A percentile compares a stretch with the other conserved stretches of the same genome.
phyloP scores from a whole-genome alignment of 345 rosid genomes.

The Gossypium herbaceum region DNA sequence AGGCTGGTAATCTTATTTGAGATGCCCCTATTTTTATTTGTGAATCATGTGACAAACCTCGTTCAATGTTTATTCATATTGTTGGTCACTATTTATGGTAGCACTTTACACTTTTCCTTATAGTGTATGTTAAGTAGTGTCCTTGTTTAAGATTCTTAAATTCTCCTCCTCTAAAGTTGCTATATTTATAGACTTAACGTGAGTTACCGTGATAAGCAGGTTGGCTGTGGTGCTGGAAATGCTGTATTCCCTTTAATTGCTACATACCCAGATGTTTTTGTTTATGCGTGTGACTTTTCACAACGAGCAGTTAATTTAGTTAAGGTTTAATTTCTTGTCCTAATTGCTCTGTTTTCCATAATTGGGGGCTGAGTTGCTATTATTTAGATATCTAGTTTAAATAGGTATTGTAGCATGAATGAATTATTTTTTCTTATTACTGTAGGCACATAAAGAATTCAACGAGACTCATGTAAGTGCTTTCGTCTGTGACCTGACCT shows the following conservation, averaged over 20 bases:
- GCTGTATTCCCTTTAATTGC: conserved; percentile 77
- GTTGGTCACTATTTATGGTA: not conserved
- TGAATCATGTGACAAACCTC: not conserved
- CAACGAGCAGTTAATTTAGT: conserved; percentile 81
- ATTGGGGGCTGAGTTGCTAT: not conserved
- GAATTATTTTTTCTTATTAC: conserved; percentile 19
- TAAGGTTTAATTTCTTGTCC: conserved; percentile 50
- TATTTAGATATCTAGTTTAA: conserved; percentile 9
- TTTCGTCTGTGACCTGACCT: conserved; percentile 75
- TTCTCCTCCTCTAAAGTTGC: not conserved
- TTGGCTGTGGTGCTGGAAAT: conserved; percentile 96
- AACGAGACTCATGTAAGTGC: conserved; percentile 49
- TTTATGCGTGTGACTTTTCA: conserved; percentile 91
- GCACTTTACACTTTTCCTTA: not conserved
- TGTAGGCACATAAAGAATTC: conserved; percentile 83
- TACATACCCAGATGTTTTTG: conserved; percentile 64
- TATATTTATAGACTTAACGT: not conserved
- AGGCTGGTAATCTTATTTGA: not conserved
- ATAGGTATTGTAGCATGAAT: not conserved
- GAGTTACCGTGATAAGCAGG: conserved; percentile 35
- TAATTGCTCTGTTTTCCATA: not conserved
- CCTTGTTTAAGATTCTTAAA: not conserved
- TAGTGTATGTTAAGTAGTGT: not conserved
- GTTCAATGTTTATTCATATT: not conserved
- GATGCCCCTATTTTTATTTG: not conserved